Evolutionary conservation across 768 basidiomycete genomes (phyloP).

Genomic region (Leccinum arenicola): DNA sequence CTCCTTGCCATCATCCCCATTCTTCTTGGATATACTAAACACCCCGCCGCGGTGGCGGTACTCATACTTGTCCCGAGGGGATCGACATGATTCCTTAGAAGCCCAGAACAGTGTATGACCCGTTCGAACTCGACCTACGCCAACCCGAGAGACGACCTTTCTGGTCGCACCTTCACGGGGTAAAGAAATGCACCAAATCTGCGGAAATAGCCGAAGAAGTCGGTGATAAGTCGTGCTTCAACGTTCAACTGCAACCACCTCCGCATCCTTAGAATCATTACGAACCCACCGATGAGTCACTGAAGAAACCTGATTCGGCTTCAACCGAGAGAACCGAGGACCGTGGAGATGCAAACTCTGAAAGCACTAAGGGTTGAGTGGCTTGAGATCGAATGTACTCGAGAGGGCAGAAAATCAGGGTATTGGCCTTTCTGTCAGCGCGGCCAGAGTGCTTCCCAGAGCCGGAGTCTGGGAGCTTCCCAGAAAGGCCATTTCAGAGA

Average conservation of each 20-base stretch:
- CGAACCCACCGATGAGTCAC: constrained; percentile 57
- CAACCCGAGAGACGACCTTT: constrained; percentile 1
- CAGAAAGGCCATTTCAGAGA: no score
- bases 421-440: no score
- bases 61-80: constrained; percentile 2
- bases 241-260: constrained; percentile 43
- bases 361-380: constrained; percentile 9
- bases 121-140: constrained; percentile 7
- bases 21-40: constrained; percentile 8
- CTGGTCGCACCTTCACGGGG: constrained; percentile 5
- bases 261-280: constrained; percentile 57
- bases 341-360: constrained; percentile 4
- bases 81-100: neutral
- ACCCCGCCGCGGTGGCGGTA: constrained; percentile 2
- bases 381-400: constrained; percentile 5
- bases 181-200: constrained; percentile 1
- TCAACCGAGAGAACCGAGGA: constrained; percentile 9
- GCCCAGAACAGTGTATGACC: neutral
- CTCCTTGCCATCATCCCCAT: constrained; percentile 1
- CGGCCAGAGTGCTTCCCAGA: no score
- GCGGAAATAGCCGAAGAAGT: constrained; percentile 5
- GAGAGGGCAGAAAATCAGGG: no score
- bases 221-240: constrained; percentile 4
- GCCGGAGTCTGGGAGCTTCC: no score
- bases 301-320: constrained; percentile 46